phyloP scores from a whole-genome alignment of 768 basidiomycete species.

The Suillus brevipes region DNA sequence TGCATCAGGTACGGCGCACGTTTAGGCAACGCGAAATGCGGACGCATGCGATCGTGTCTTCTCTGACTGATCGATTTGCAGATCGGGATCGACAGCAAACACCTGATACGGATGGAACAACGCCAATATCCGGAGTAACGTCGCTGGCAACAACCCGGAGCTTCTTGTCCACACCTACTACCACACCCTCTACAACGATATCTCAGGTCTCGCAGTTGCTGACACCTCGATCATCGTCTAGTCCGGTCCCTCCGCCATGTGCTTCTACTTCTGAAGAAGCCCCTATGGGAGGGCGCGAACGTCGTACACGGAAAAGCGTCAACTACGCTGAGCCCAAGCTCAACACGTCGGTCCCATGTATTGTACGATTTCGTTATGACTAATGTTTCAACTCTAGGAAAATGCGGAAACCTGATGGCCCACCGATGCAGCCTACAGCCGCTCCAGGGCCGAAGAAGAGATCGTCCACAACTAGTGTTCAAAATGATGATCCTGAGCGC shows the following conservation, averaged over 20 bases:
- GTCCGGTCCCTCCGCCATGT: constrained; percentile 40
- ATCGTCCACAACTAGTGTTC: constrained; percentile 32
- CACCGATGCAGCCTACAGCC: constrained; percentile 36
- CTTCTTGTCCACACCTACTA: constrained; percentile 43
- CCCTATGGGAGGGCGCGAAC: constrained; percentile 40
- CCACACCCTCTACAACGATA: constrained; percentile 38
- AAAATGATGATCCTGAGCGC: constrained; percentile 40
- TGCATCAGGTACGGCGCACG: constrained; percentile 33
- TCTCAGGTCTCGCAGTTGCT: constrained; percentile 41
- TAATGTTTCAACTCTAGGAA: constrained; percentile 48
- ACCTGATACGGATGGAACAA: constrained; percentile 36
- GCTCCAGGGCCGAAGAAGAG: constrained; percentile 43
- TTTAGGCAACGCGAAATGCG: background rate
- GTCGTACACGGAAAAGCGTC: constrained; percentile 71
- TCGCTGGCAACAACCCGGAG: constrained; percentile 37
- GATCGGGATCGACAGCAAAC: constrained; percentile 40
- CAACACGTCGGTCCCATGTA: constrained; percentile 63
- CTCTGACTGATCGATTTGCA: constrained; percentile 21
- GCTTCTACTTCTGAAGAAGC: constrained; percentile 35
- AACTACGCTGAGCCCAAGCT: constrained; percentile 89
- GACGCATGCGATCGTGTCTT: background rate
- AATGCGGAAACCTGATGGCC: constrained; percentile 83
- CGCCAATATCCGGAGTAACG: constrained; percentile 37
- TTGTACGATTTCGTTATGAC: constrained; percentile 12
- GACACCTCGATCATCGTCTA: constrained; percentile 52